Conservation (phyloP, 345 rosid genomes). For the Anacardium occidentale region DNA sequence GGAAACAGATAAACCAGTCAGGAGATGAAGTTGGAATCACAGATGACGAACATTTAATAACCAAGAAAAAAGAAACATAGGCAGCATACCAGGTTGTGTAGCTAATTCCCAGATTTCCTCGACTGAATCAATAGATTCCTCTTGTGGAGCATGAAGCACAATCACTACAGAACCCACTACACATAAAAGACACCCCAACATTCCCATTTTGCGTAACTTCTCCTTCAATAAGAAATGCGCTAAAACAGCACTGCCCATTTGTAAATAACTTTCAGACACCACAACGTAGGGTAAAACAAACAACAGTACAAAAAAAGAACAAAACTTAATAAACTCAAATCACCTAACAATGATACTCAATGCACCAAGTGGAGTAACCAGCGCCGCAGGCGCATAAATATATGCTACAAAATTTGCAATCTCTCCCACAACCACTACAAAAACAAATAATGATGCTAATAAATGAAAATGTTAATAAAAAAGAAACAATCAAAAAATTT, state of each 20-base stretch:
- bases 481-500: background rate
- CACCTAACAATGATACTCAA: conserved; percentile 78
- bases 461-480: background rate
- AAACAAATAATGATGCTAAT: background rate
- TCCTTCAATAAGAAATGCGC: conserved; percentile 72
- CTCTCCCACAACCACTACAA: conserved; percentile 75
- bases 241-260: conserved; percentile 58
- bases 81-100: conserved; percentile 58
- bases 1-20: conserved; percentile 1
- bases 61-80: conserved; percentile 1
- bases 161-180: conserved; percentile 68
- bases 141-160: conserved; percentile 72
- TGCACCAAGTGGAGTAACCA: conserved; percentile 78
- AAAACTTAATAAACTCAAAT: background rate
- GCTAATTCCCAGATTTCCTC: conserved; percentile 73
- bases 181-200: conserved; percentile 72
- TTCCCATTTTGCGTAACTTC: conserved; percentile 68
- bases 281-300: too few species aligned
- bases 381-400: conserved; percentile 75
- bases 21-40: conserved; percentile 5
- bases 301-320: too few species aligned
- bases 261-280: background rate
- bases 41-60: conserved; percentile 5
- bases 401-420: conserved; percentile 68
- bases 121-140: conserved; percentile 49